Evolutionary conservation across 2,329 filamentous ascomycete species (phyloP), one percentile per base, ranked within the genome.

Genomic region (Thielaviopsis ethacetica): DNA sequence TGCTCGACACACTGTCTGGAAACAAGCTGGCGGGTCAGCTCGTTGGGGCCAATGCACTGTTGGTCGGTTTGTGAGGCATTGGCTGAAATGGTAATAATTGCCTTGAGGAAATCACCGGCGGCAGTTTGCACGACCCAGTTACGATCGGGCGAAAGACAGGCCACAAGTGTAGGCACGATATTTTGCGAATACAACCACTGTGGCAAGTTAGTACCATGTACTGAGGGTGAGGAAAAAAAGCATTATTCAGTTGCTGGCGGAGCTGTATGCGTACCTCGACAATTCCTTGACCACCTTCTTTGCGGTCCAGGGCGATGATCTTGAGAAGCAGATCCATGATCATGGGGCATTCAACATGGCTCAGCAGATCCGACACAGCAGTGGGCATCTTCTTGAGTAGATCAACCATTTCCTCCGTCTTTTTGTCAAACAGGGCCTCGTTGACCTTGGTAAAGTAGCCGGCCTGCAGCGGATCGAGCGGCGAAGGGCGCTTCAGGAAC

Each of bases 361-460:
- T 85, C 60, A 98, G 78, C 74, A 98, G 86, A 63, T 90, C 84
- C 13, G 87, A 78, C 22, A 98, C 82, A 49, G 93, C 86, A 57
- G 85, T 82, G 38, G 93, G 86, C 54, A 95, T 73, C 1, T 83
- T 85, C 69, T 90, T 94, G 71, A 98, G 82, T 62, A 98, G 83
- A 19, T 85, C 83, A 64, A 97, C 77, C 91, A 97, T 98, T 63
- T 96, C 91, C 67, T 94, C 88, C 5, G 94, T 96, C 78, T 97
- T 97, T 73, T 93, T 94, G 70, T 97, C 93, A 59, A 98, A 85
- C 21, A 98, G 75, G n/a, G 89, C 87, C 73, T 98, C 93, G 71
- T 97, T 97, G 68, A 98, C 91, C 69, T 97, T 98, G 59, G 91
- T 96, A 69, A 98, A 98, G 70, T 98, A 98, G 67, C 91, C 91